Conservation (phyloP, 192 early-diverging fungal genomes). For the Backusella westeae region DNA sequence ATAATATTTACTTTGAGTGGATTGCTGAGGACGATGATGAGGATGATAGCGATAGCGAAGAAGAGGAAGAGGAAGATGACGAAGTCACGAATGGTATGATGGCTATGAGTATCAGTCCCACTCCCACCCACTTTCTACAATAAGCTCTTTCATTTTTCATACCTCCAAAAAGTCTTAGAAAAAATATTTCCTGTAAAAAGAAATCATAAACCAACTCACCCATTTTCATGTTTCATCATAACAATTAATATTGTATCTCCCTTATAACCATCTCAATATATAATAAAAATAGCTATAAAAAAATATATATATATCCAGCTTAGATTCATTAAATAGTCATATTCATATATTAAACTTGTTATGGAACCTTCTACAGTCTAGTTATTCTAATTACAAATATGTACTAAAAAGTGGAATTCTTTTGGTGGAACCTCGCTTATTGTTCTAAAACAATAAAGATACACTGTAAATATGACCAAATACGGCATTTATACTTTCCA, state of each 20-base stretch:
- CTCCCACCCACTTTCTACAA: constrained; percentile 34
- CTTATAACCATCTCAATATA: not conserved
- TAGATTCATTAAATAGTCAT: not conserved
- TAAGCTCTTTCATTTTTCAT: not conserved
- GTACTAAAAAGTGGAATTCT: too few species aligned
- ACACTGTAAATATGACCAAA: not conserved
- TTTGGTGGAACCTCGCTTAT: too few species aligned
- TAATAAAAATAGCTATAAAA: not conserved
- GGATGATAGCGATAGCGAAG: constrained; percentile 40
- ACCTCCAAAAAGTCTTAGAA: not conserved
- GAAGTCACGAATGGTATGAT: constrained; percentile 46
- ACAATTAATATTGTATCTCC: not conserved
- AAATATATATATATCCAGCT: not conserved
- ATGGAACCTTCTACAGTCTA: too few species aligned
- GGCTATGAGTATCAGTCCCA: constrained; percentile 55
- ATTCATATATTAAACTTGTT: not conserved
- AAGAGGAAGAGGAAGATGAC: constrained; percentile 36
- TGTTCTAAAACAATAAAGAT: not conserved
- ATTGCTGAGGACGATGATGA: constrained; percentile 55
- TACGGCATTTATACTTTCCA: not conserved
- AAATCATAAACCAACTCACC: not conserved
- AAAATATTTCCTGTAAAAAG: constrained; percentile 8
- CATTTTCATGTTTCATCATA: constrained; percentile 1
- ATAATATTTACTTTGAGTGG: constrained; percentile 81
- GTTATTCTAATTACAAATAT: too few species aligned